Evolutionary conservation across 2,329 filamentous ascomycete species (phyloP).

Genomic region (Pseudogymnoascus sp.): DNA sequence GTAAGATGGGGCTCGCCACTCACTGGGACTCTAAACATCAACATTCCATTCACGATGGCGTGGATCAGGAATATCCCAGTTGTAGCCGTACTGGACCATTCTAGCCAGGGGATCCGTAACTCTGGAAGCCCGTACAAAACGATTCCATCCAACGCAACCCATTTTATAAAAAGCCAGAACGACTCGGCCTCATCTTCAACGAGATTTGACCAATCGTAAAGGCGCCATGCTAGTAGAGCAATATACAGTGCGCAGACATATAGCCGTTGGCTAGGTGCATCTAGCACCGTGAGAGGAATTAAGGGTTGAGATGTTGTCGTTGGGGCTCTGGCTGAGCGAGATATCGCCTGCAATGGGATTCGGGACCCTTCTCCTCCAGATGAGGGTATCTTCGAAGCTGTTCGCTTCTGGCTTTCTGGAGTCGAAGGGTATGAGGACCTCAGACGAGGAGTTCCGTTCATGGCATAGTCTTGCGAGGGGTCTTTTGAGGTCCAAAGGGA

Average conservation of each 20-base stretch:
- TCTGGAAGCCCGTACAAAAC: conserved; percentile 77
- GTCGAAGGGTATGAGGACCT: conserved; percentile 76
- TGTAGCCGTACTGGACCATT: conserved; percentile 73
- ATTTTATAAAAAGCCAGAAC: conserved; percentile 89
- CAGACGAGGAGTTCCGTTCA: conserved; percentile 77
- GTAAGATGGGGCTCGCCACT: conserved; percentile 27
- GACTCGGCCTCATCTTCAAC: conserved; percentile 78
- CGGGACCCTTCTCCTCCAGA: conserved; percentile 18
- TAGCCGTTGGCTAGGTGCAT: conserved; percentile 83
- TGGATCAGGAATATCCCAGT: conserved; percentile 65
- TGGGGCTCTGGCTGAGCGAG: conserved; percentile 16
- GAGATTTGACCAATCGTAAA: conserved; percentile 77
- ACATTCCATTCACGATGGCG: conserved; percentile 66
- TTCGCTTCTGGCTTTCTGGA: conserved; percentile 44
- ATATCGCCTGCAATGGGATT: conserved; percentile 24
- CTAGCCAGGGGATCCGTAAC: conserved; percentile 90
- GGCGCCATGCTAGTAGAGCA: conserved; percentile 68
- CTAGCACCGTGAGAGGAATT: conserved; percentile 73
- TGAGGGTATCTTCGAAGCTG: conserved; percentile 27
- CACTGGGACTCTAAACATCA: conserved; percentile 88
- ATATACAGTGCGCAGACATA: conserved; percentile 78
- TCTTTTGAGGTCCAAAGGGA: neutral
- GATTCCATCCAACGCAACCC: conserved; percentile 72
- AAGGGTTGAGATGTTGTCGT: conserved; percentile 44
- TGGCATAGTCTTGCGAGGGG: conserved; percentile 34